Evolutionary conservation across 1,284 basidiomycete species (phyloP), one percentile per base, ranked within the genome.

Genomic region (Melanopsichium pennsylvanicum): DNA sequence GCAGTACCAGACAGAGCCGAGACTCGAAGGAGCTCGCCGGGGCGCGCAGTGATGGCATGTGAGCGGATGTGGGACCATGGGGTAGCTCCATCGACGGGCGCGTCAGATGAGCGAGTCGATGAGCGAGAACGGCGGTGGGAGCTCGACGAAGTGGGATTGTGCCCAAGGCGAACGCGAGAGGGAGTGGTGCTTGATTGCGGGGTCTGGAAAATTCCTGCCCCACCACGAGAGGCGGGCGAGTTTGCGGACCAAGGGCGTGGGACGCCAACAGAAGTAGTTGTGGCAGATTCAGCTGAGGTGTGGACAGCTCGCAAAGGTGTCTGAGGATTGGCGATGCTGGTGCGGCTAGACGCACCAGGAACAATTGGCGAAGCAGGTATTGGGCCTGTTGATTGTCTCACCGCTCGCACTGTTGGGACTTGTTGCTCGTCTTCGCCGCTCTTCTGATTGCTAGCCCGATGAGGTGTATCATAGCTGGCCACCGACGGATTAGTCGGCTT

Each of bases 21-120:
- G 40, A 75, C 57, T 19, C 63, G 67, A 19, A 75, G 57, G n/a
- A 64, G 47, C 42, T 70, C 70, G 5, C 70, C 70, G 2, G 57
- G 62, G 3, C 35, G 31, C 0, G 54, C 49, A 1, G 34, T 56
- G 19, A 68, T 29, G 23, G 37, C 44, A 40, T 68, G 62, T 21
- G 59, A 56, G 2, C 46, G 46, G 33, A 51, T 39, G 13, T 48
- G 47, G 10, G 59, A 51, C 59, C 59, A 62, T 6, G 59, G 59
- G 16, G 52, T 62, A 0, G 58, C 48, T 21, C 41, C 39, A 8
- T 41, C 49, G 0, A 21, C 13, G 2, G 51, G 51, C 9, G 32
- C 45, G 5, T 55, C 52, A 13, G 31, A 46, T 3, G 59, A 62
- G 25, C 47, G 59, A 2, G 43, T 21, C 13, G 59, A 62, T 5